These are phyloP conservation scores for Fraxinus albicans DNA, from an alignment of 305 asterid species.

Conservation along the genomic window DNA sequence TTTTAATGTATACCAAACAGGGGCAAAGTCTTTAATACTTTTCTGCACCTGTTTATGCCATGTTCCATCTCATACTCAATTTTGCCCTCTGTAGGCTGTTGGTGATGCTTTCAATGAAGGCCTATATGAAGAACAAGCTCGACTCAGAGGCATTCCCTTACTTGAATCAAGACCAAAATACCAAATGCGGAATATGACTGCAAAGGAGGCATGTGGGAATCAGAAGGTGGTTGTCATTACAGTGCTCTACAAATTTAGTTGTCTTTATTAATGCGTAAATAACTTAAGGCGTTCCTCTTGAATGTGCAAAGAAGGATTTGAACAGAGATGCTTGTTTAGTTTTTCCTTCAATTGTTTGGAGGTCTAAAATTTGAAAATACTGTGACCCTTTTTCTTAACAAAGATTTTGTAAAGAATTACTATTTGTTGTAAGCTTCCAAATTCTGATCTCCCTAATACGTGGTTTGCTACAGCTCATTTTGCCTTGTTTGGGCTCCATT, in stretches of 20 bases:
- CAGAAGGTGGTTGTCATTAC: conserved; percentile 61
- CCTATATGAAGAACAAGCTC: conserved; percentile 94
- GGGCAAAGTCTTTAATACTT: neutral
- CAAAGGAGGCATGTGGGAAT: conserved; percentile 84
- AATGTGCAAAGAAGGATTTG: neutral
- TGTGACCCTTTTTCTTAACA: neutral
- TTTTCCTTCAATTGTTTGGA: neutral
- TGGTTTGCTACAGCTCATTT: neutral
- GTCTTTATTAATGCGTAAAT: neutral
- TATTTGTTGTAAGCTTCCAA: neutral
- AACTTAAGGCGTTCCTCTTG: neutral
- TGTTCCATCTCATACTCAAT: conserved; percentile 14
- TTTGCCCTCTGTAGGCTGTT: conserved; percentile 64
- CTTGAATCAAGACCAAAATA: conserved; percentile 96
- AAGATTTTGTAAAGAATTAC: neutral
- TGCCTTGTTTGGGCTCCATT: neutral
- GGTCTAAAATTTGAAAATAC: neutral
- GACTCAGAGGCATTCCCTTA: conserved; percentile 78
- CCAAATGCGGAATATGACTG: conserved; percentile 91
- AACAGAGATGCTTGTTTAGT: neutral
- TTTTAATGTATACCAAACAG: too few species aligned
- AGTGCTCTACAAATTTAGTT: conserved; percentile 6
- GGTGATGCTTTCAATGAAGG: conserved; percentile 99
- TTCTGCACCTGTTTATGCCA: conserved; percentile 1
- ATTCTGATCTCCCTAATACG: neutral